These are phyloP conservation scores for Verticillium longisporum DNA, from an alignment of 2,329 filamentous ascomycete genomes.

Conservation along the genomic window DNA sequence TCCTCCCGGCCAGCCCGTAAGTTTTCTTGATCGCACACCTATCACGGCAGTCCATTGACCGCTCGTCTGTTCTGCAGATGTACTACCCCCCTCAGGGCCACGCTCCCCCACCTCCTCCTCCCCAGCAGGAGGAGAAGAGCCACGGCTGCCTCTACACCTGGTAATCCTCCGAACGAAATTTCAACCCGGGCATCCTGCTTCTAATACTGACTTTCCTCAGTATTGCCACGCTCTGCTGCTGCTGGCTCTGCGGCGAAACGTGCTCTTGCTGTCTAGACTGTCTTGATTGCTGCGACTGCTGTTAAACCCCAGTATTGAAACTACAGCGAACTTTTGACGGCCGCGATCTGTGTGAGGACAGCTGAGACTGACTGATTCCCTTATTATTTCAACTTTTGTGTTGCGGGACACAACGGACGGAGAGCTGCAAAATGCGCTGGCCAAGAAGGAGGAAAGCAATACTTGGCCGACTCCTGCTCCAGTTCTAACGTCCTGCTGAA, in stretches of 20 bases:
- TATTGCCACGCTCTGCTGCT: slow-evolving; percentile 34
- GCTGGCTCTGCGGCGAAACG: slow-evolving; percentile 35
- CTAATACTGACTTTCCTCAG: slow-evolving; percentile 13
- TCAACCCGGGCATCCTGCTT: neutral
- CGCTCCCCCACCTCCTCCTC: slow-evolving; percentile 18
- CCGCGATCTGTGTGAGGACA: neutral
- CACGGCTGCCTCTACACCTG: slow-evolving; percentile 33
- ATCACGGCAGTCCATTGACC: neutral
- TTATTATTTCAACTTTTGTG: neutral
- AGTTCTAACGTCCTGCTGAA: neutral
- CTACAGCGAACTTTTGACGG: neutral
- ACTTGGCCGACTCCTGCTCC: neutral
- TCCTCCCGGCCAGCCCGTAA: slow-evolving; percentile 12
- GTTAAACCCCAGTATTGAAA: slow-evolving; percentile 13
- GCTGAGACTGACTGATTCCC: neutral
- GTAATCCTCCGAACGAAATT: slow-evolving; percentile 13
- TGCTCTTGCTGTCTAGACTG: slow-evolving; percentile 36
- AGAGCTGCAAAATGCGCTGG: neutral
- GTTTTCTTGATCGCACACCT: neutral
- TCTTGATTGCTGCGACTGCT: slow-evolving; percentile 32
- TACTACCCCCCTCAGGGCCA: slow-evolving; percentile 20
- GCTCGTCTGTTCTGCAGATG: slow-evolving; percentile 4
- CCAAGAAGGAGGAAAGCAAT: neutral
- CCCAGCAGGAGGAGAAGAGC: slow-evolving; percentile 28
- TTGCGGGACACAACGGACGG: neutral